Percentiles rank a stretch among this genome's conserved stretches.
These are phyloP conservation scores for Exophiala calicioides DNA, from an alignment of 2,329 filamentous ascomycete genomes.

Conservation along the genomic window DNA sequence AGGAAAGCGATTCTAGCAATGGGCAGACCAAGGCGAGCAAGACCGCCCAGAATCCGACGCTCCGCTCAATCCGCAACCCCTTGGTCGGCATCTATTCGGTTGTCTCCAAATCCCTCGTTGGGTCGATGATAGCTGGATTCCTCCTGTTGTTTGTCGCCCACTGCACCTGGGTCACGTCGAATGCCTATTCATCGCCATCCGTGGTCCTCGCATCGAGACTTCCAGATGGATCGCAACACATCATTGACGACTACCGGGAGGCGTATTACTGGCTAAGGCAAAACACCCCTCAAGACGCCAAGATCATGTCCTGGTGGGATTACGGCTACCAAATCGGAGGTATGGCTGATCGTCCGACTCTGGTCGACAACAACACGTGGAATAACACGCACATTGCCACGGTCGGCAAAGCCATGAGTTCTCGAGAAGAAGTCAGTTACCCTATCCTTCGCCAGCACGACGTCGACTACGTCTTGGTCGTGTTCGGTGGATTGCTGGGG, in stretches of 20 bases:
- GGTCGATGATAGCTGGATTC: conserved; percentile 72
- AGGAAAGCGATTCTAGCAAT: conserved; percentile 43
- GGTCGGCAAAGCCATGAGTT: conserved; percentile 98
- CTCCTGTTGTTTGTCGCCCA: conserved; percentile 92
- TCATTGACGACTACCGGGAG: conserved; percentile 98
- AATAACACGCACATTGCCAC: conserved; percentile 99
- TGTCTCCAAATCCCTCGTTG: conserved; percentile 77
- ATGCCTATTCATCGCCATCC: conserved; percentile 96
- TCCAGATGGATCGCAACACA: conserved; percentile 94
- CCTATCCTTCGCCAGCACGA: conserved; percentile 98
- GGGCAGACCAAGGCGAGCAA: conserved; percentile 50
- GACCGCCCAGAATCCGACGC: conserved; percentile 58
- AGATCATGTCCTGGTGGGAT: conserved; percentile 99
- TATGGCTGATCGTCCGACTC: conserved; percentile 94
- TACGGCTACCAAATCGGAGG: conserved; percentile 99
- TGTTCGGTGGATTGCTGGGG: conserved; percentile 92
- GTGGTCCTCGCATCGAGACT: conserved; percentile 90
- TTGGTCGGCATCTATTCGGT: conserved; percentile 80
- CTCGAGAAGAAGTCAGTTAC: conserved; percentile 95
- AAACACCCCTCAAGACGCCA: conserved; percentile 91
- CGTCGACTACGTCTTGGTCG: conserved; percentile 96
- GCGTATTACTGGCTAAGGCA: conserved; percentile 99
- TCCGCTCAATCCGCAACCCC: conserved; percentile 72
- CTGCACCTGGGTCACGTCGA: conserved; percentile 99
- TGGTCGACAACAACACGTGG: conserved; percentile 99